Conservation (phyloP, 345 rosid species). For the Cardiospermum halicacabum region DNA sequence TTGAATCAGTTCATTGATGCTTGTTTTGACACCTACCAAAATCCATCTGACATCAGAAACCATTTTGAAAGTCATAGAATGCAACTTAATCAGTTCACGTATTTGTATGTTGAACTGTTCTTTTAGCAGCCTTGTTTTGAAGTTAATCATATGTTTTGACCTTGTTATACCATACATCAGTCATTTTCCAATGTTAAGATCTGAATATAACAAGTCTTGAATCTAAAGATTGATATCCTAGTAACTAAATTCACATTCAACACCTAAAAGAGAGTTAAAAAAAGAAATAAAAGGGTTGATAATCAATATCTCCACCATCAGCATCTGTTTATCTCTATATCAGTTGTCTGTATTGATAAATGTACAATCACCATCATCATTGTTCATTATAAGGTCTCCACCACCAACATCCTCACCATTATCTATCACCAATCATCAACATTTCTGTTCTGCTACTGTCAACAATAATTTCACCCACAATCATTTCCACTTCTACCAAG, state of each 20-base stretch:
- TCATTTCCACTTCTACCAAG: not conserved
- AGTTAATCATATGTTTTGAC: too few species aligned
- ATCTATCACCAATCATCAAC: not conserved
- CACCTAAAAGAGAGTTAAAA: too few species aligned
- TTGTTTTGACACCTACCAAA: not conserved
- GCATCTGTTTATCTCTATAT: too few species aligned
- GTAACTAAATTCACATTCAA: too few species aligned
- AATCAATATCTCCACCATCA: too few species aligned
- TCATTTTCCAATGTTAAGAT: too few species aligned
- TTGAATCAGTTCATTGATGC: not conserved
- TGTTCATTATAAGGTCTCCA: not conserved
- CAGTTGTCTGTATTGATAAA: too few species aligned
- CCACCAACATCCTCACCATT: not conserved
- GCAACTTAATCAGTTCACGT: not conserved
- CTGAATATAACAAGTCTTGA: too few species aligned
- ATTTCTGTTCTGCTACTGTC: not conserved
- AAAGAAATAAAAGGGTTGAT: too few species aligned
- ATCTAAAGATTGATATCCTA: too few species aligned
- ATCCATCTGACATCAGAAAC: not conserved
- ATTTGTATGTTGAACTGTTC: not conserved
- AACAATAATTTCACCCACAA: constrained; percentile 1
- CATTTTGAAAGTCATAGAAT: not conserved
- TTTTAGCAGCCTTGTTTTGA: not conserved
- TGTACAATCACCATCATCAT: not conserved
- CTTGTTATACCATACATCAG: too few species aligned